phyloP scores from a whole-genome alignment of 2,329 filamentous ascomycete species.

The Juglanconis sp. region DNA sequence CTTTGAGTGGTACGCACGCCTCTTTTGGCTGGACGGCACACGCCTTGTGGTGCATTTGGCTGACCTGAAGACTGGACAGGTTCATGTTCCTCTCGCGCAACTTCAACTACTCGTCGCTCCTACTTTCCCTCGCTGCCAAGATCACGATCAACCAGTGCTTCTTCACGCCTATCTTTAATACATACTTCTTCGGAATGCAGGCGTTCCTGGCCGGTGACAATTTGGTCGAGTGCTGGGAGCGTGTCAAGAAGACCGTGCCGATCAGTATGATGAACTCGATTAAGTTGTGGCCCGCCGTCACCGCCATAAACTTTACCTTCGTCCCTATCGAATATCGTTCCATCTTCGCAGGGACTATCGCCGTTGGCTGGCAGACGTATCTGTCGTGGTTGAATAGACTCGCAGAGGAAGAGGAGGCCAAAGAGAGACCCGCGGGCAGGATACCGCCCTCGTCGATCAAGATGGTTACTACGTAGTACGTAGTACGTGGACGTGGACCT shows the following conservation, averaged over 20 bases:
- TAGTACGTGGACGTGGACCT: not conserved
- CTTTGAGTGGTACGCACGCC: constrained; percentile 68
- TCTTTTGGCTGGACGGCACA: not conserved
- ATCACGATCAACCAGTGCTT: constrained; percentile 74
- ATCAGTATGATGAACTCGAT: constrained; percentile 72
- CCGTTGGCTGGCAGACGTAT: constrained; percentile 92
- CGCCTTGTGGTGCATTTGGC: not conserved
- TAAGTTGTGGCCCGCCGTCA: constrained; percentile 87
- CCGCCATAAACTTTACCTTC: constrained; percentile 83
- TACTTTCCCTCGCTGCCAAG: constrained; percentile 70
- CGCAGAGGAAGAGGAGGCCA: constrained; percentile 58
- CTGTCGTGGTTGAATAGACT: constrained; percentile 73
- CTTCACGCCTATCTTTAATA: constrained; percentile 82
- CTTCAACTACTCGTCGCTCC: constrained; percentile 79
- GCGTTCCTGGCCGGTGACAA: constrained; percentile 69
- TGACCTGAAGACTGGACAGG: constrained; percentile 40
- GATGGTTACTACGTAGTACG: constrained; percentile 1
- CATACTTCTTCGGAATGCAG: constrained; percentile 80
- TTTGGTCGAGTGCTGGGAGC: constrained; percentile 61
- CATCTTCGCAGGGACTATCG: constrained; percentile 74
- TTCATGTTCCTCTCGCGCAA: constrained; percentile 74
- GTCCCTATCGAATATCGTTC: constrained; percentile 75
- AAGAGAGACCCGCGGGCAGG: constrained; percentile 4
- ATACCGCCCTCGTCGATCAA: constrained; percentile 5
- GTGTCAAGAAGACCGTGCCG: constrained; percentile 73